phyloP scores from a whole-genome alignment of 2,329 filamentous ascomycete species.

The Dendryphion nanum region DNA sequence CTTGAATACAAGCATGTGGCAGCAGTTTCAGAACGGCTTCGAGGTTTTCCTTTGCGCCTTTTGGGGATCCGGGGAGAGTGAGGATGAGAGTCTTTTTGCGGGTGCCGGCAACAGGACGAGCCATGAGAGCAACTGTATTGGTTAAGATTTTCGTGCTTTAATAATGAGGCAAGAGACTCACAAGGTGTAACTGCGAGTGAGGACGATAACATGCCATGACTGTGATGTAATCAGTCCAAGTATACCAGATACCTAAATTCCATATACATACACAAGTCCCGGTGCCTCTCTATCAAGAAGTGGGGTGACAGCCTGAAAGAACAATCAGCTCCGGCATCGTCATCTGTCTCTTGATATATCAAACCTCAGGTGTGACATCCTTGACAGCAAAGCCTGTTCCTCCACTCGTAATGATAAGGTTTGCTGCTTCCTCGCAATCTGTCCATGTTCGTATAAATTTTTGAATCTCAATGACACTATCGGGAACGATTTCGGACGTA shows the following conservation, averaged over 20 bases:
- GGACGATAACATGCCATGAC: constrained; percentile 87
- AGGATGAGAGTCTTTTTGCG: constrained; percentile 78
- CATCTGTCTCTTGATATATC: not conserved
- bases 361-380: constrained; percentile 88
- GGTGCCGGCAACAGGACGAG: constrained; percentile 85
- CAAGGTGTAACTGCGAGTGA: constrained; percentile 87
- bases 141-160: constrained; percentile 13
- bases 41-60: constrained; percentile 91
- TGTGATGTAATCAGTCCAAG: too few species aligned
- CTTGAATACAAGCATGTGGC: constrained; percentile 91
- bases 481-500: constrained; percentile 73
- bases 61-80: constrained; percentile 90
- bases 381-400: constrained; percentile 88
- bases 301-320: constrained; percentile 66
- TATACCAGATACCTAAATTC: not conserved
- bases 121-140: constrained; percentile 85
- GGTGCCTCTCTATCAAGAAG: constrained; percentile 83
- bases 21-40: constrained; percentile 85
- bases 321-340: constrained; percentile 9
- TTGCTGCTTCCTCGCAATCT: constrained; percentile 60
- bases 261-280: constrained; percentile 67
- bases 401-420: constrained; percentile 84
- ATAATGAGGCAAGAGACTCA: constrained; percentile 49
- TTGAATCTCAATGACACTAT: constrained; percentile 74
- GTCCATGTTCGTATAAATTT: constrained; percentile 69